Conservation (phyloP, 805 yeast species). For the Candida yuanshanica region DNA sequence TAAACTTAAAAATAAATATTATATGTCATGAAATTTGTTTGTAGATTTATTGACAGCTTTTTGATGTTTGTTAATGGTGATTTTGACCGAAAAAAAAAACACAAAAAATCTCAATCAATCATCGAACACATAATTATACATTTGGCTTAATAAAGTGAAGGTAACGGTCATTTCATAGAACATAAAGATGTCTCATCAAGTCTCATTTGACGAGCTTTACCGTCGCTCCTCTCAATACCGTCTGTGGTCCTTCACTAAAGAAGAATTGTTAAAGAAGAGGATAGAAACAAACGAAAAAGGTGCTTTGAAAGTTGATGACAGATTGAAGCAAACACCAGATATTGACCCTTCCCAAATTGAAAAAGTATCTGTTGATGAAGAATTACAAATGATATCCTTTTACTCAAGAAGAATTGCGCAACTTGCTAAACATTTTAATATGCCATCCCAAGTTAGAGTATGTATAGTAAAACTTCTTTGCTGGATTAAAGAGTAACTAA, state of each 20-base stretch:
- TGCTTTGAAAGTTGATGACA: constrained; percentile 25
- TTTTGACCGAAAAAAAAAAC: too few relatives aligned
- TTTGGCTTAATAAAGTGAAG: too few relatives aligned
- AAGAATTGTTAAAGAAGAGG: constrained; percentile 47
- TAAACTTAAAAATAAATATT: constrained; percentile 8
- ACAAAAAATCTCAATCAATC: too few relatives aligned
- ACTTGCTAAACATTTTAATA: constrained; percentile 63
- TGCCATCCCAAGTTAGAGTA: constrained; percentile 80
- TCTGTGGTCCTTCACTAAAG: constrained; percentile 75
- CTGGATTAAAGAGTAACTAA: too few relatives aligned
- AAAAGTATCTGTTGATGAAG: constrained; percentile 61
- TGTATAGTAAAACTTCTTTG: too few relatives aligned
- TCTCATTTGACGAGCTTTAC: constrained; percentile 81
- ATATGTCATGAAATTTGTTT: constrained; percentile 7
- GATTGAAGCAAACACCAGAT: constrained; percentile 26
- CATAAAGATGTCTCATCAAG: constrained; percentile 26
- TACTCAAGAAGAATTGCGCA: constrained; percentile 69
- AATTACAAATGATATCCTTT: constrained; percentile 56
- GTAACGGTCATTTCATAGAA: too few relatives aligned
- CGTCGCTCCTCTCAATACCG: constrained; percentile 81
- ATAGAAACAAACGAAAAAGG: constrained; percentile 53
- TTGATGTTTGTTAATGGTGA: too few relatives aligned
- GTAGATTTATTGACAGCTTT: background rate
- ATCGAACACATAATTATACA: too few relatives aligned
- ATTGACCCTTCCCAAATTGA: constrained; percentile 28